Evolutionary conservation across 306 rosid genomes (phyloP), one percentile per base, ranked within the genome.

Genomic region (Cajanus cajan): DNA sequence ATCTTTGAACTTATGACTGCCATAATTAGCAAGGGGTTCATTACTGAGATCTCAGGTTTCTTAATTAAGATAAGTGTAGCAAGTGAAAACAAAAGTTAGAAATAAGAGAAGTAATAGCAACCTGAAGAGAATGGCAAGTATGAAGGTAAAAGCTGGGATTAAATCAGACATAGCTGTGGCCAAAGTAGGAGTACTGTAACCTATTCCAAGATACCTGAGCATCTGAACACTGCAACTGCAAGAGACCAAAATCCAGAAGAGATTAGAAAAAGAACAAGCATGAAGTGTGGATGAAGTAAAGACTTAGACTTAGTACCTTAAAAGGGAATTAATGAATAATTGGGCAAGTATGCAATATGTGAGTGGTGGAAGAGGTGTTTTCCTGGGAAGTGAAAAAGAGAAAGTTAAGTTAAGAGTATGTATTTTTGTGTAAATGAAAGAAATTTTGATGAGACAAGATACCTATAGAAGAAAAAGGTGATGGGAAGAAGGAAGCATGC

Each of bases 71-170:
- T 43, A 4, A 8, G 47, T 1, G 15, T 3, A 43, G 16, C 21
- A 33, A 62, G 43, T 15, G 12, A 15, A 14, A 28, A 45, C 74
- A n/a, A 7, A 15, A 8, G 45, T 63, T 63, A 62, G 12, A 47
- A 28, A 19, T 4, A 2, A 24, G 13, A 14, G 1, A 2, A 33
- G 13, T 34, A 36, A 63, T 33, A 25, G 24, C 0, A 44, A 70
- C 62, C 75, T 70, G 75, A 15, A 70, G 10, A 48, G 0, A 10
- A 70, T n/a, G 31, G 75, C 75, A 28, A 70, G 62, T 9, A 70
- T n/a, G 62, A 70, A 70, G 62, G 62, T 70, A 48, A 70, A 70
- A 31, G 61, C 75, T 1, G 75, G 75, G 75, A 31, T 16, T 70
- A 70, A 70, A 50, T 70, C 61, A 48, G 75, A 47, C 75, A 70